Base-by-base conservation (phyloP, 768 basidiomycete genomes). In the Phanerochaete carnosa region DNA sequence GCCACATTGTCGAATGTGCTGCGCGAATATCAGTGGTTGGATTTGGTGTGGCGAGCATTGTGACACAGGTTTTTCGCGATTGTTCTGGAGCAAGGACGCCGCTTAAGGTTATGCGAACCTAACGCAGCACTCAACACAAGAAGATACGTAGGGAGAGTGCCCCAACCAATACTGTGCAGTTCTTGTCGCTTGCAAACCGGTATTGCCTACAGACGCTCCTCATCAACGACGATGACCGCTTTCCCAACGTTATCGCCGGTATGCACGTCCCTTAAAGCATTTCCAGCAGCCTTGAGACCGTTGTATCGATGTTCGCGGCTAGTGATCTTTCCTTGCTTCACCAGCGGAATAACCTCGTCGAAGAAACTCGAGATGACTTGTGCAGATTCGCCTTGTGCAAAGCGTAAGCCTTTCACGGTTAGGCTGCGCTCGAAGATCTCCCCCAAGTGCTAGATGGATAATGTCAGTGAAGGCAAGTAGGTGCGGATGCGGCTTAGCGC, bases 251-350 rank as follows among this genome's bases (percentile, higher is more conserved):
- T 57, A 6, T 16, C 35, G 11, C 61, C 61, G 13, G 15, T 11
- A 19, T 62, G 61, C 9, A 62, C 43, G 37, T 50, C 55, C n/a
- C 37, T 57, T 8, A 62, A 37, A 6, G 61, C 55, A 47, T 50
- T 28, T 9, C 46, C 47, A 3, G 47, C 57, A 49, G 57, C 37
- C 35, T 50, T 12, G 2, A 62, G 25, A 12, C 39, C 60, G 32
- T 49, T 33, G 60, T 55, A 61, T 22, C 46, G 45, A 33, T 61
- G 60, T 50, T 57, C 61, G 37, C 56, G 61, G 25, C 12, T 43
- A 9, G 35, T 53, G 32, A 62, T 62, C 50, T 51, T 58, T 5
- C 43, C 43, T 47, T 58, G 46, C n/a, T 47, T 15, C 5, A 58
- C 33, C 5, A 49, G 37, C 13, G 45, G 45, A 28, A 51, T 35